Evolutionary conservation across 768 basidiomycete species (phyloP), one percentile per base, ranked within the genome.

Genomic region (Serendipita sp.): DNA sequence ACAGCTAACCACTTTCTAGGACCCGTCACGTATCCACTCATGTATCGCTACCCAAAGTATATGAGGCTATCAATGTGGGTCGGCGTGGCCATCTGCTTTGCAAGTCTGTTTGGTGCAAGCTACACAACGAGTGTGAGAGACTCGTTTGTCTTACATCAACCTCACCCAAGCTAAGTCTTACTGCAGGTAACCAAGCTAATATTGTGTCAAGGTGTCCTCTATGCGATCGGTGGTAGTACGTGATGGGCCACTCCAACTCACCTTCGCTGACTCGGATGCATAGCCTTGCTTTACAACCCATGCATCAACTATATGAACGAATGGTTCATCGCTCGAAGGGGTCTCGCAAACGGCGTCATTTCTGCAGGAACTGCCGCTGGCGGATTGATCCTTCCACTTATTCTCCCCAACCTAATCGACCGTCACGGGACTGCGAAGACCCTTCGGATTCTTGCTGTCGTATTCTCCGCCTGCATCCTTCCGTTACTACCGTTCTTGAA

Each of bases 301-400:
- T 68, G 67, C 51, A 65, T 73, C 11, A 68, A 68, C 3, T 70
- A 68, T 56, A 56, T 73, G 38, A 65, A 72, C 0, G 73, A 74
- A 64, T 74, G 73, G 73, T 74, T 73, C 61, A 67, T 70, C 22
- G 61, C 62, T 2, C 68, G 70, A 3, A 62, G 73, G 45, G 73
- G 72, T 1, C 65, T 71, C 3, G 73, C 73, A 3, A 72, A 71
- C 38, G 72, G 73, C 2, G 68, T 72, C 28, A 66, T 73, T 28
- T 71, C 71, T 60, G 70, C 71, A 30, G 73, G 72, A 65, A 70
- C 70, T 26, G 64, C 67, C 0, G 56, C 63, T 0, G 73, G 72
- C 7, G 73, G 72, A 26, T 41, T 71, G 9, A 31, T 72, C 28
- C 64, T 71, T 16, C 72, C 71, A 0, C 62, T 73, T 22, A 44